Base-by-base conservation (phyloP, 2,329 filamentous ascomycete species). In the Pleurostoma richardsiae region DNA sequence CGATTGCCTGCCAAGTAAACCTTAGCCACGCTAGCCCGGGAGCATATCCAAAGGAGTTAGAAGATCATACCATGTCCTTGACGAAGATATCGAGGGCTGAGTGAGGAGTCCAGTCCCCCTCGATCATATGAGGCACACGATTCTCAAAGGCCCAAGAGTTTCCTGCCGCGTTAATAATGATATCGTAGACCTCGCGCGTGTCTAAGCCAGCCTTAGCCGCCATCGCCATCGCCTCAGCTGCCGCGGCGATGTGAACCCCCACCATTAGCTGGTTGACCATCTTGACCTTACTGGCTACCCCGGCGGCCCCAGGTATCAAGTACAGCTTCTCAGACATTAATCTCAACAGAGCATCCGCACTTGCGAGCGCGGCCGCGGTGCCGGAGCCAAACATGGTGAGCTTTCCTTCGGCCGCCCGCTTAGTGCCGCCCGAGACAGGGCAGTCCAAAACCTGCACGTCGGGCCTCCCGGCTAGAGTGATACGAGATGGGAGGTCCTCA, bases 371-470 rank as follows among this genome's bases (percentile, higher is more conserved):
- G 3, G 69, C 68, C 1, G 71, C 64, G 0, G 72, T 65, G 0
- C 74, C 82, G 2, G 77, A 75, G 0, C 80, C 78, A 68, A 86
- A 82, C 50, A 86, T 83, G 0, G 43, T 45, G n/a, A 40, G 30
- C 28, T 28, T 8, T 29, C 39, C 43, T 10, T 40, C 4, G 10
- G 36, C 28, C 19, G 43, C 43, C 8, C 38, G 28, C n/a, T 10
- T 31, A 11, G 77, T 81, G 40, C 82, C 82, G 0, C 82, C 82
- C 1, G 78, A 82, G 1, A 85, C 81, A 0, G 81, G 82, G 27
- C 76, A 74, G 59, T 85, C 82, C 33, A 85, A 73, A 48, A 85
- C 72, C 42, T 67, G 65, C 10, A 85, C 71, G 56, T 85, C 81
- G 3, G 63, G 56, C 28, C 80, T 66, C 5, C 72, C 71, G 30